These are phyloP conservation scores for Chenopodium formosanum DNA, from an alignment of 148 eudicot species.

Conservation along the genomic window DNA sequence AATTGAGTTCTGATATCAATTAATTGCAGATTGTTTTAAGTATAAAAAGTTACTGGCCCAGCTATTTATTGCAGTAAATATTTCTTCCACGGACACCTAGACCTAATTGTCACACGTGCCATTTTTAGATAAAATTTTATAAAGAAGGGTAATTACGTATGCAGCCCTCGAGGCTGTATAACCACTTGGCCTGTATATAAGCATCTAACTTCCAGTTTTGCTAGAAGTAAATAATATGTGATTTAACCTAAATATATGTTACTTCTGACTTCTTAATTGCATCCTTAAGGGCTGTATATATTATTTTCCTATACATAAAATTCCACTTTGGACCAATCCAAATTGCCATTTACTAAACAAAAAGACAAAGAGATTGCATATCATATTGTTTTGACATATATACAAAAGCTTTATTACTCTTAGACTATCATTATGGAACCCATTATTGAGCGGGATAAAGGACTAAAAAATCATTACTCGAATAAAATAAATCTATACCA, in stretches of 20 bases:
- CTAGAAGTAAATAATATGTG: too few species aligned
- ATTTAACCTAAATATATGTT: too few species aligned
- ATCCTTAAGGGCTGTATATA: too few species aligned
- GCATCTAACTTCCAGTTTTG: too few species aligned
- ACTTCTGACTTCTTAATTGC: too few species aligned
- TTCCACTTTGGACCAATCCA: background rate
- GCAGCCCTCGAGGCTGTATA: too few species aligned
- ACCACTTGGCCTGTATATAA: too few species aligned
- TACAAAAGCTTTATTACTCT: background rate
- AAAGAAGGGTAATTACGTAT: background rate
- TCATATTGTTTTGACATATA: background rate
- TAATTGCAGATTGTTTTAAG: background rate
- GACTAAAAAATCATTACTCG: background rate
- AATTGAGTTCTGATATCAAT: too few species aligned
- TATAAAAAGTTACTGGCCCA: background rate
- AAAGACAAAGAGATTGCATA: background rate
- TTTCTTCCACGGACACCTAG: background rate
- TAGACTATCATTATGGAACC: background rate
- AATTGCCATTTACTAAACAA: background rate
- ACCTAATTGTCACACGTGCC: background rate
- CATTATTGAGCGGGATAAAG: background rate
- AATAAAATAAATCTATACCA: slow-evolving; percentile 38
- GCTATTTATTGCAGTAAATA: background rate
- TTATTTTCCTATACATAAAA: too few species aligned
- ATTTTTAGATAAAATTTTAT: background rate